Evolutionary conservation across 2,329 filamentous ascomycete species (phyloP).

Genomic region (Raffaelea ambrosiae): DNA sequence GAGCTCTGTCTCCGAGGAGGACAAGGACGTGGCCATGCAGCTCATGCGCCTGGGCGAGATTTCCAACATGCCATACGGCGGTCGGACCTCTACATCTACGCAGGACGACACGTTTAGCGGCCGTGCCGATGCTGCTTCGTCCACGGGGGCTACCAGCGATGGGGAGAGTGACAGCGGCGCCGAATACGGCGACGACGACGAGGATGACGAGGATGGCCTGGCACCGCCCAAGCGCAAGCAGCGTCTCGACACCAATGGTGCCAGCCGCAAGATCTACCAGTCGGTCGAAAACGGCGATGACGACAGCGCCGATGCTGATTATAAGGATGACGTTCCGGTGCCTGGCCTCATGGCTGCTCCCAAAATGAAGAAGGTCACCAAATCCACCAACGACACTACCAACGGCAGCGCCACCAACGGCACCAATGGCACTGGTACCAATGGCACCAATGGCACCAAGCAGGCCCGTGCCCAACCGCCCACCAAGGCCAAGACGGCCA

Average conservation of each 20-base stretch:
- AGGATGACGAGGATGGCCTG: constrained; percentile 25
- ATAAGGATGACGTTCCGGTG: constrained; percentile 32
- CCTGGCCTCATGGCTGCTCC: constrained; percentile 23
- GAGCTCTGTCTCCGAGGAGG: constrained; percentile 94
- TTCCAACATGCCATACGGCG: constrained; percentile 85
- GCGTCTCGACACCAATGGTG: constrained; percentile 38
- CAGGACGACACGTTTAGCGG: constrained; percentile 91
- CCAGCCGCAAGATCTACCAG: constrained; percentile 38
- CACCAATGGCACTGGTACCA: neutral
- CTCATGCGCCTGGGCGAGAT: constrained; percentile 93
- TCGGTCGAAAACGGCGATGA: constrained; percentile 36
- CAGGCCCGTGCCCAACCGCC: constrained; percentile 17
- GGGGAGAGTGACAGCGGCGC: constrained; percentile 60
- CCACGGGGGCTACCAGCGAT: constrained; percentile 76
- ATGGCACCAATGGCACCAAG: constrained; percentile 26
- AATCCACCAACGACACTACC: constrained; percentile 29
- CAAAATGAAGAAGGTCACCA: constrained; percentile 29
- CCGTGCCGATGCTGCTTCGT: constrained; percentile 74
- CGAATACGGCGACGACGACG: constrained; percentile 45
- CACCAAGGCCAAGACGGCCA: constrained; percentile 32
- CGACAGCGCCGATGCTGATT: constrained; percentile 54
- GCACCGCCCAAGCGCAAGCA: constrained; percentile 47
- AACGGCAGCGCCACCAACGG: constrained; percentile 24
- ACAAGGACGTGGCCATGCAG: constrained; percentile 88
- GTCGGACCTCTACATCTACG: constrained; percentile 88